phyloP scores from a whole-genome alignment of 768 basidiomycete species.

The Amanita brunnescens region DNA sequence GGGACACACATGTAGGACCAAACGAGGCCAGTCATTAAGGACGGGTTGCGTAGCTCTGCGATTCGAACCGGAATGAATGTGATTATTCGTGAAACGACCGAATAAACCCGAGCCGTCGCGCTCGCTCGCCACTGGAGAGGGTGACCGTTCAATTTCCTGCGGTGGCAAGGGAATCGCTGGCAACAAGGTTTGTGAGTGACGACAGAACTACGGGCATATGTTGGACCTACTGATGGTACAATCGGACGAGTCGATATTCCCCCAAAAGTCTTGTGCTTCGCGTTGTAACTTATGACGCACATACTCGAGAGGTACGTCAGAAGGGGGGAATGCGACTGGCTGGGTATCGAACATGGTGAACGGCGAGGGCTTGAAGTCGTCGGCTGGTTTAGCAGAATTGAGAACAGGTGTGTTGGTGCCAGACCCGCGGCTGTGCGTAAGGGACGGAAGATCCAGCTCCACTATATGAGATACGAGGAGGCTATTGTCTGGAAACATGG shows the following conservation, averaged over 20 bases:
- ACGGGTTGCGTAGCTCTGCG: slow-evolving; percentile 46
- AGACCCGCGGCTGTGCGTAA: slow-evolving; percentile 33
- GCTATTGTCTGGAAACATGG: slow-evolving; percentile 20
- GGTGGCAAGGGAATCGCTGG: slow-evolving; percentile 4
- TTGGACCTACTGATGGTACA: slow-evolving; percentile 59
- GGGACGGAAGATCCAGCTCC: slow-evolving; percentile 19
- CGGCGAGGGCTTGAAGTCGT: slow-evolving; percentile 19
- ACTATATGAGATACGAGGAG: slow-evolving; percentile 20
- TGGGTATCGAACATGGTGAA: slow-evolving; percentile 14
- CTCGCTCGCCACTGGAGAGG: slow-evolving; percentile 33
- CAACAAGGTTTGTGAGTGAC: background rate
- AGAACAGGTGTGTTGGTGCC: slow-evolving; percentile 20
- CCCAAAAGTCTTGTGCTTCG: slow-evolving; percentile 65
- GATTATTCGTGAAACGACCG: slow-evolving; percentile 21
- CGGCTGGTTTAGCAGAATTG: slow-evolving; percentile 18
- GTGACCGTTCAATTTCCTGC: slow-evolving; percentile 27
- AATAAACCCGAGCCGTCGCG: slow-evolving; percentile 22
- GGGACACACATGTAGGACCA: slow-evolving; percentile 51
- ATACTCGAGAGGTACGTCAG: slow-evolving; percentile 62
- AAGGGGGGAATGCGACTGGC: slow-evolving; percentile 56
- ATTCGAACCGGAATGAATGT: slow-evolving; percentile 28
- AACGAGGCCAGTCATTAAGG: slow-evolving; percentile 40
- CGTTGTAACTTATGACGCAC: slow-evolving; percentile 61
- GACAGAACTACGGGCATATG: background rate
- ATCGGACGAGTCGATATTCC: slow-evolving; percentile 66